Conservation (phyloP, 495 filamentous ascomycete species). For the Parathielavia appendiculata region DNA sequence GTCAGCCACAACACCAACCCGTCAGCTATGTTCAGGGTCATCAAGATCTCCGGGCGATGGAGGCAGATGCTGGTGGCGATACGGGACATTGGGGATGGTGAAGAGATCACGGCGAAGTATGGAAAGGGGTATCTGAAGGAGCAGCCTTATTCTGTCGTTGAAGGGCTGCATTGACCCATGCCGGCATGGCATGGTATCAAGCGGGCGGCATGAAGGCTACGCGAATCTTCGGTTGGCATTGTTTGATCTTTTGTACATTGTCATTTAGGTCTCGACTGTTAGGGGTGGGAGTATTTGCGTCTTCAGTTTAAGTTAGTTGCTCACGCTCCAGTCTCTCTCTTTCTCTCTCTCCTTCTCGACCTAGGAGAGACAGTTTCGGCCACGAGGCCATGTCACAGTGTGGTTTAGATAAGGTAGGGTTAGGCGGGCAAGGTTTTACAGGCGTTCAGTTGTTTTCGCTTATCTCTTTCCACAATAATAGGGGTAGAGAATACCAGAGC, state of each 20-base stretch:
- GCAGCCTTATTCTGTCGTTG: conserved; percentile 22
- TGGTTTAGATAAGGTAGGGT: neutral
- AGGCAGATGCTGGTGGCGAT: conserved; percentile 23
- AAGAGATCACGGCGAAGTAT: conserved; percentile 30
- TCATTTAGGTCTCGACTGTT: neutral
- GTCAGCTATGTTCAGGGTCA: conserved; percentile 17
- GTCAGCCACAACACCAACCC: conserved; percentile 25
- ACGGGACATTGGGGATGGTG: conserved; percentile 24
- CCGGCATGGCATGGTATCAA: neutral
- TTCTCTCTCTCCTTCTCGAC: neutral
- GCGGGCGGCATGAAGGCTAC: neutral
- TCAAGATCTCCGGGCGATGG: conserved; percentile 29
- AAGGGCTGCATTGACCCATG: conserved; percentile 19
- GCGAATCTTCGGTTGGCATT: neutral
- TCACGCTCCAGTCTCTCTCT: neutral
- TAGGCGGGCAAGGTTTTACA: neutral
- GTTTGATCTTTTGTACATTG: neutral
- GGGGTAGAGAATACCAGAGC: neutral
- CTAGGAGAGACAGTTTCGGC: neutral
- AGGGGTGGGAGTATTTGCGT: neutral
- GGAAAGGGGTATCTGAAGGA: conserved; percentile 22
- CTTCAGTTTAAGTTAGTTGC: neutral
- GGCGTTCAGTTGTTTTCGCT: neutral
- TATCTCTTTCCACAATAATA: neutral
- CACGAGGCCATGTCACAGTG: neutral